A percentile compares a stretch with the other conserved stretches of the same genome.
Conservation (phyloP, 345 rosid genomes). For the Capsella bursapastoris region DNA sequence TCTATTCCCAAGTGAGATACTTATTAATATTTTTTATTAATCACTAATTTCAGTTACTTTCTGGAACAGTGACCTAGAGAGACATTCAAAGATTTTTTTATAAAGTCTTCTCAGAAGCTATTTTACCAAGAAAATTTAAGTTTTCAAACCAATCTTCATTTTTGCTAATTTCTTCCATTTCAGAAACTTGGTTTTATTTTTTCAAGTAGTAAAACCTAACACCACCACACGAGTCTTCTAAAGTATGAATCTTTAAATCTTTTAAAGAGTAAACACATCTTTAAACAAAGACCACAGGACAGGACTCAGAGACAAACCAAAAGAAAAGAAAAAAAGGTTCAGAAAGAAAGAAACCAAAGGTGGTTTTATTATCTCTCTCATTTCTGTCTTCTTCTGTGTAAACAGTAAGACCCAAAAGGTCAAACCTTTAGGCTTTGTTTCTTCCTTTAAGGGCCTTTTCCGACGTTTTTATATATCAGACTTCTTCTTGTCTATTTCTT, state of each 20-base stretch:
- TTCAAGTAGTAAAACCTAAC: slow-evolving; percentile 15
- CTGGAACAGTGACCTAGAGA: slow-evolving; percentile 15
- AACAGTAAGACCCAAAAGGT: slow-evolving; percentile 40
- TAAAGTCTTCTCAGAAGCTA: slow-evolving; percentile 12
- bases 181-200: neutral
- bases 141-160: neutral
- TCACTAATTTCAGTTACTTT: slow-evolving; percentile 1
- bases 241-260: slow-evolving; percentile 19
- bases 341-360: slow-evolving; percentile 13
- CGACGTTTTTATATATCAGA: slow-evolving; percentile 13
- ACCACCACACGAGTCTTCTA: slow-evolving; percentile 40
- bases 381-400: slow-evolving; percentile 34
- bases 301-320: slow-evolving; percentile 8
- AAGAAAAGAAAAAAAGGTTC: neutral
- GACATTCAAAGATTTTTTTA: neutral
- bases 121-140: neutral
- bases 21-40: neutral
- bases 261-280: slow-evolving; percentile 26
- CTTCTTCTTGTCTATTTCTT: slow-evolving; percentile 28
- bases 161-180: neutral
- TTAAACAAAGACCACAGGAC: slow-evolving; percentile 41
- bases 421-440: slow-evolving; percentile 40
- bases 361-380: neutral
- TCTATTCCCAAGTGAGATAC: slow-evolving; percentile 4
- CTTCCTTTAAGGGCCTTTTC: slow-evolving; percentile 31